These are phyloP conservation scores for Aspergillus eucalypticola DNA, from an alignment of 2,329 filamentous ascomycete genomes.

Conservation along the genomic window DNA sequence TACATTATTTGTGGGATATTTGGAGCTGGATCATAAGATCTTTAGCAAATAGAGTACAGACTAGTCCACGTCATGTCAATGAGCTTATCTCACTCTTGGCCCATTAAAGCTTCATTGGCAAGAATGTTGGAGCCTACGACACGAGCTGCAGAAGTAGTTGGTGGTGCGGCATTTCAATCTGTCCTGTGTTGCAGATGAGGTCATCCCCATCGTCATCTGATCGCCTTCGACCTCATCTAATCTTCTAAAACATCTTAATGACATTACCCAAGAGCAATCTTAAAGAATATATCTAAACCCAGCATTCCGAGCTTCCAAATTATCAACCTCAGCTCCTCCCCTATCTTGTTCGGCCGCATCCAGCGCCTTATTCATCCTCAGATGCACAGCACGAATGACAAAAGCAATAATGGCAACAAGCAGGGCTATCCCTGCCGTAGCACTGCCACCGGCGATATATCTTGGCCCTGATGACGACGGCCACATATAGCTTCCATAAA, in stretches of 20 bases:
- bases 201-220: background rate
- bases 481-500: conserved; percentile 45
- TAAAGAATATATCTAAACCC: conserved; percentile 28
- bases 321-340: background rate
- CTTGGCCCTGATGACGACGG: conserved; percentile 37
- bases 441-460: conserved; percentile 40
- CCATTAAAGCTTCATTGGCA: background rate
- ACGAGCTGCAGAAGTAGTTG: background rate
- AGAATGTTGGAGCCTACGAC: background rate
- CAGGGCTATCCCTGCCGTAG: conserved; percentile 38
- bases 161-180: no score
- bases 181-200: background rate
- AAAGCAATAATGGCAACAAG: conserved; percentile 38
- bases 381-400: conserved; percentile 35
- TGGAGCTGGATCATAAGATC: background rate
- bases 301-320: conserved; percentile 1
- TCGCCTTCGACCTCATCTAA: background rate
- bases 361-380: conserved; percentile 37
- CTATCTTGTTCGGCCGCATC: conserved; percentile 24
- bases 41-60: background rate
- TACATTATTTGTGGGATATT: background rate
- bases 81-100: background rate
- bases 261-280: background rate
- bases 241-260: background rate
- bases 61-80: background rate